These are phyloP conservation scores for Nigrograna mackinnonii DNA, from an alignment of 2,329 filamentous ascomycete genomes.

Conservation along the genomic window DNA sequence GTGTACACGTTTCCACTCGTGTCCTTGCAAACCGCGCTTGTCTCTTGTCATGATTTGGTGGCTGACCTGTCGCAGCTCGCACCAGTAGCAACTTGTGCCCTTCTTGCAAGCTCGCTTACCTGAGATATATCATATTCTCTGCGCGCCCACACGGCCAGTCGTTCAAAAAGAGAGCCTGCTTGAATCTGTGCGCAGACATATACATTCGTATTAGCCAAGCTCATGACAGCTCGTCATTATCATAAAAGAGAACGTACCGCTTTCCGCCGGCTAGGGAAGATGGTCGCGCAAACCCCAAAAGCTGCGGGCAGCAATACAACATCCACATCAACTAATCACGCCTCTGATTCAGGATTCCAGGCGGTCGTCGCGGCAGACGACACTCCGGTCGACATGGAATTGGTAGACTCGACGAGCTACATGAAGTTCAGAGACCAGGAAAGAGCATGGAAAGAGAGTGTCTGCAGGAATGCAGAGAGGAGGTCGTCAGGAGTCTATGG, in stretches of 20 bases:
- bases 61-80: constrained; percentile 41
- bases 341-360: constrained; percentile 18
- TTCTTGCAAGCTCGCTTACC: constrained; percentile 31
- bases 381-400: constrained; percentile 17
- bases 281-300: constrained; percentile 34
- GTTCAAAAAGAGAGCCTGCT: no score
- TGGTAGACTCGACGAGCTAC: constrained; percentile 26
- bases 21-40: constrained; percentile 39
- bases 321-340: constrained; percentile 18
- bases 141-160: constrained; percentile 7
- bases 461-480: constrained; percentile 11
- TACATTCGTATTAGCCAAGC: no score
- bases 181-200: no score
- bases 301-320: constrained; percentile 28
- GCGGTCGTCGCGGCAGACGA: constrained; percentile 14
- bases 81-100: constrained; percentile 33
- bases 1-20: constrained; percentile 43
- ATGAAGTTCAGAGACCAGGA: constrained; percentile 17
- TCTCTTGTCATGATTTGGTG: constrained; percentile 39
- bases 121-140: constrained; percentile 24
- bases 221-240: constrained; percentile 28
- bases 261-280: constrained; percentile 24
- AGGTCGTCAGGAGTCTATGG: no score
- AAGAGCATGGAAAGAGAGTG: constrained; percentile 19
- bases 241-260: constrained; percentile 22